Percentiles rank a stretch among this genome's conserved stretches.
These are phyloP conservation scores for Globisporangium cederbergense DNA, from an alignment of 352 stramenopile genomes.

Conservation along the genomic window DNA sequence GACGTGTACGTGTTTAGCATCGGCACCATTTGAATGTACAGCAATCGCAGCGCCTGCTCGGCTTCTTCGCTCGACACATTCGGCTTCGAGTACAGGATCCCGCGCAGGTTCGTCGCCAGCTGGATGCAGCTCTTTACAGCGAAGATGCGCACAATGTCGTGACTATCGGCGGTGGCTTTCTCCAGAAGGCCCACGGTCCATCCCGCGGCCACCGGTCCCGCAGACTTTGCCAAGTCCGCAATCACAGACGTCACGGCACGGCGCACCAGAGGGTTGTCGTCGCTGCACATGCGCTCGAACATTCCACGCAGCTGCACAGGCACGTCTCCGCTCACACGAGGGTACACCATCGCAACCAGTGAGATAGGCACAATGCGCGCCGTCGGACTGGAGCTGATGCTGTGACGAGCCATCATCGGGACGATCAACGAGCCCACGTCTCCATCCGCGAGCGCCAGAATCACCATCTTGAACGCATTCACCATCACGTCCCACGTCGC, in stretches of 20 bases:
- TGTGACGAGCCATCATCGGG: slow-evolving; percentile 79
- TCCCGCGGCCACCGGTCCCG: slow-evolving; percentile 41
- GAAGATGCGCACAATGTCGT: slow-evolving; percentile 88
- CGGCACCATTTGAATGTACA: slow-evolving; percentile 81
- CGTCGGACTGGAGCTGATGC: slow-evolving; percentile 80
- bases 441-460: slow-evolving; percentile 49
- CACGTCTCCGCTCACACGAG: slow-evolving; percentile 62
- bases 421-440: slow-evolving; percentile 67
- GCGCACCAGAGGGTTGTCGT: slow-evolving; percentile 83
- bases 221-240: slow-evolving; percentile 57
- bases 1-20: slow-evolving; percentile 88
- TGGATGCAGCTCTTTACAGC: slow-evolving; percentile 82
- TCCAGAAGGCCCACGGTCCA: slow-evolving; percentile 82
- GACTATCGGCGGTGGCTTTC: slow-evolving; percentile 76
- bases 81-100: slow-evolving; percentile 30
- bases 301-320: slow-evolving; percentile 82
- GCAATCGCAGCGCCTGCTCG: slow-evolving; percentile 52
- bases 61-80: slow-evolving; percentile 33
- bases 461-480: slow-evolving; percentile 73
- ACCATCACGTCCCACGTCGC: slow-evolving; percentile 89
- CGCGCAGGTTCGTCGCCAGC: slow-evolving; percentile 54
- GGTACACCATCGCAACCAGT: slow-evolving; percentile 74
- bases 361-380: slow-evolving; percentile 80
- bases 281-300: slow-evolving; percentile 84
- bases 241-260: slow-evolving; percentile 84